Base-by-base conservation (phyloP, 2,329 filamentous ascomycete genomes). In the Fusarium globosum region DNA sequence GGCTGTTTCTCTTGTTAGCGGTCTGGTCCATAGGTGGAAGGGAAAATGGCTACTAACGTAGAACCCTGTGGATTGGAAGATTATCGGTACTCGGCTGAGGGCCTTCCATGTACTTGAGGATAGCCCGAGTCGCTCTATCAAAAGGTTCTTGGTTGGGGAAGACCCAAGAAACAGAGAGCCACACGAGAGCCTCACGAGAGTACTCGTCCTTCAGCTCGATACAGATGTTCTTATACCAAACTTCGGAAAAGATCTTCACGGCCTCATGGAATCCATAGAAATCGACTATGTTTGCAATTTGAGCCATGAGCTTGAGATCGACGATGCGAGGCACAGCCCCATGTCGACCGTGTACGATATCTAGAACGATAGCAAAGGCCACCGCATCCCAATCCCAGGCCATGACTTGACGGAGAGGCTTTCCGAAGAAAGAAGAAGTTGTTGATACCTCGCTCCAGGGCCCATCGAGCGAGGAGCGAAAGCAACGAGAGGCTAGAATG, bases 221-320 rank as follows among this genome's bases (percentile, higher is more conserved):
- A 20, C 11, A 35, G 12, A 38, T 38, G 38, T 39, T 28, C 10
- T 12, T 4, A 8, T 68, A 16, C 67, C 69, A 72, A 1, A 4
- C n/a, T 7, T 62, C 41, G 7, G 26, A n/a, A 36, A 65, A 39
- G 14, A 38, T 21, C 53, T 41, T 2, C 4, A n/a, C 38, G 18
- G n/a, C 35, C 10, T 73, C 69, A 7, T 65, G 46, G 4, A 42
- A 59, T 1, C 49, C 21, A 26, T 72, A 73, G 18, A 66, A 62
- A 20, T 72, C 61, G 16, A 69, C 52, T 1, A 73, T 42, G 12
- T 55, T 63, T 1, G 65, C 46, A 8, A 73, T 35, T 0, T 51
- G n/a, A 6, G 59, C 21, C 3, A 72, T 3, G 2, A 57, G 39
- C 6, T 33, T 39, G 1, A 67, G 4, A 9, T 11, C 43, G 18